A percentile compares a stretch with the other conserved stretches of the same genome.
Conservation (phyloP, 2,329 filamentous ascomycete species). For the Dactylellina cionopaga region DNA sequence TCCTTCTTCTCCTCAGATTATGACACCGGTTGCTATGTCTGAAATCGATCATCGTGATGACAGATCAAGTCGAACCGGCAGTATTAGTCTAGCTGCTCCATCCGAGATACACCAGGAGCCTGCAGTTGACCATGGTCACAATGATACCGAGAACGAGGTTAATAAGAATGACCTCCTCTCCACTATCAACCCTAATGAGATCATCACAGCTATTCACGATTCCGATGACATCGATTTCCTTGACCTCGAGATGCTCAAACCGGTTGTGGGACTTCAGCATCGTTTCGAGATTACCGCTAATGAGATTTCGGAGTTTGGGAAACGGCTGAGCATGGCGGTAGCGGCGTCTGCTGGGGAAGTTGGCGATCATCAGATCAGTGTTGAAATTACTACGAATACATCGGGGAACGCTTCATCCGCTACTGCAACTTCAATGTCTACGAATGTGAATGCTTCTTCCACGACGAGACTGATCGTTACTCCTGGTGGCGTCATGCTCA, state of each 20-base stretch:
- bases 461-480: slow-evolving; percentile 74
- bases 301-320: slow-evolving; percentile 58
- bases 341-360: slow-evolving; percentile 48
- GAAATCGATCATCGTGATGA: slow-evolving; percentile 44
- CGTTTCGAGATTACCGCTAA: slow-evolving; percentile 56
- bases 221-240: slow-evolving; percentile 60
- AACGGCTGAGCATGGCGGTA: slow-evolving; percentile 38
- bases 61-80: slow-evolving; percentile 33
- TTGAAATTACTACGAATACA: slow-evolving; percentile 41
- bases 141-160: slow-evolving; percentile 27
- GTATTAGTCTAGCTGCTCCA: slow-evolving; percentile 27
- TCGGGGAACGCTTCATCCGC: slow-evolving; percentile 1
- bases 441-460: slow-evolving; percentile 13
- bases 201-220: slow-evolving; percentile 61
- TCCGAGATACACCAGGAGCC: slow-evolving; percentile 29
- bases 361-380: slow-evolving; percentile 45
- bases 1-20: slow-evolving; percentile 28
- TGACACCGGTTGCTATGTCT: slow-evolving; percentile 17
- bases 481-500: slow-evolving; percentile 79
- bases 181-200: slow-evolving; percentile 59
- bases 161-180: slow-evolving; percentile 55
- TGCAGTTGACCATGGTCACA: slow-evolving; percentile 8
- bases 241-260: slow-evolving; percentile 62
- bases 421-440: neutral
- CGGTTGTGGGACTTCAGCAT: slow-evolving; percentile 58